A percentile compares a stretch with the other conserved stretches of the same genome.
phyloP scores from a whole-genome alignment of 495 filamentous ascomycete species.

The Talaromyces thailandensis region DNA sequence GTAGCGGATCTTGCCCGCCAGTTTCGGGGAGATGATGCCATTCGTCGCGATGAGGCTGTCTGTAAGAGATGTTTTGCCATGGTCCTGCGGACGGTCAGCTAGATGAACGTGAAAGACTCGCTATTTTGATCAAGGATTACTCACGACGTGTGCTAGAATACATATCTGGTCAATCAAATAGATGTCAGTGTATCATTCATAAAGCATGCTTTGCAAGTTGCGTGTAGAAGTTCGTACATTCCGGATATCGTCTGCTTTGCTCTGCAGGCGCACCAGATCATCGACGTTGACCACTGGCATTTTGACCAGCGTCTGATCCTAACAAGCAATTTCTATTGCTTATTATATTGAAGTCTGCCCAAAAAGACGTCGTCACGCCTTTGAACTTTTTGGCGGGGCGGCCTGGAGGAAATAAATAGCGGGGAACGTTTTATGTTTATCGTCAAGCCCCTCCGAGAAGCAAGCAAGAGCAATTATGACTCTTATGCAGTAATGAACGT shows the following conservation, averaged over 20 bases:
- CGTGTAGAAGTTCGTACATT: constrained; percentile 57
- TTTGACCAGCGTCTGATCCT: constrained; percentile 16
- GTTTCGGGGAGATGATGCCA: constrained; percentile 96
- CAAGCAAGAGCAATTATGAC: constrained; percentile 5
- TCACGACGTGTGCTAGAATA: constrained; percentile 91
- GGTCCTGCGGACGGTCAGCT: constrained; percentile 46
- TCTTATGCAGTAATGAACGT: neutral
- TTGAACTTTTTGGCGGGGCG: neutral
- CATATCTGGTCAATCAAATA: constrained; percentile 59
- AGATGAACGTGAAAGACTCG: constrained; percentile 1
- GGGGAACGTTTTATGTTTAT: constrained; percentile 2
- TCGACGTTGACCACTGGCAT: constrained; percentile 89
- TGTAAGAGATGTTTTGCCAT: constrained; percentile 96
- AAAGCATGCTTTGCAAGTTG: constrained; percentile 7
- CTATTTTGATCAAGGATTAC: constrained; percentile 18
- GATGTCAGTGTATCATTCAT: constrained; percentile 1
- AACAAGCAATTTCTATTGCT: neutral
- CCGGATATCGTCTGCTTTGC: constrained; percentile 73
- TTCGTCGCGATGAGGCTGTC: constrained; percentile 97
- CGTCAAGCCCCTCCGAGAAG: neutral
- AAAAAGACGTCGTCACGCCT: neutral
- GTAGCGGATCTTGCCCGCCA: constrained; percentile 96
- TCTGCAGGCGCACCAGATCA: constrained; percentile 77
- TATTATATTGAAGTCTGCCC: neutral
- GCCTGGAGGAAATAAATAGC: neutral